phyloP scores from a whole-genome alignment of 768 basidiomycete species.

The Tricholoma saponaceum region DNA sequence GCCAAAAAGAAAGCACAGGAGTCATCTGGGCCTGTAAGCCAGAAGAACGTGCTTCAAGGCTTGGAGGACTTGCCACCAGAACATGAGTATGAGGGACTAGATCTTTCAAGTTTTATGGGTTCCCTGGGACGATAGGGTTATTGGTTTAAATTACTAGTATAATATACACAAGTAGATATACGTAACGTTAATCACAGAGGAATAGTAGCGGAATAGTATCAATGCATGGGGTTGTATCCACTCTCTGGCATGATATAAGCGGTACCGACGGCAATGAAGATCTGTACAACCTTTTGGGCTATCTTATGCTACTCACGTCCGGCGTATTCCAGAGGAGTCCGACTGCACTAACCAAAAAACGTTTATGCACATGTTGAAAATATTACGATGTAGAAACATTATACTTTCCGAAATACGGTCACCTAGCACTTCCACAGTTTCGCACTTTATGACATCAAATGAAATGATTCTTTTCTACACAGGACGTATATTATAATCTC shows the following conservation, averaged over 20 bases:
- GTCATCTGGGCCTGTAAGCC: conserved; percentile 52
- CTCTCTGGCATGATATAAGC: too few species aligned
- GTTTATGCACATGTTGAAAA: too few species aligned
- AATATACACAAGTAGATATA: neutral
- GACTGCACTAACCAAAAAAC: too few species aligned
- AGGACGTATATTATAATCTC: conserved; percentile 71
- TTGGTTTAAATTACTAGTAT: neutral
- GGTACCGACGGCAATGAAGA: too few species aligned
- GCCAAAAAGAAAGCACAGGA: conserved; percentile 56
- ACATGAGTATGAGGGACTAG: conserved; percentile 88
- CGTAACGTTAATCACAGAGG: neutral
- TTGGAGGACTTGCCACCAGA: conserved; percentile 90
- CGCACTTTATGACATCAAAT: neutral
- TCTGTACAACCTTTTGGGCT: too few species aligned
- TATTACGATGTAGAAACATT: too few species aligned
- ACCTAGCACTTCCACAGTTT: neutral
- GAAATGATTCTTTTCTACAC: conserved; percentile 21
- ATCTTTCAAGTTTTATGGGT: conserved; percentile 84
- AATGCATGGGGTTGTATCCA: too few species aligned
- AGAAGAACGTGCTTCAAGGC: conserved; percentile 85
- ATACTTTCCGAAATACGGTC: too few species aligned
- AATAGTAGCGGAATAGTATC: too few species aligned
- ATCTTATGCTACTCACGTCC: too few species aligned
- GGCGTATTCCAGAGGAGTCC: too few species aligned
- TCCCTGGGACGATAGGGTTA: conserved; percentile 56